These are phyloP conservation scores for Nyssa sinensis DNA, from an alignment of 148 eudicot genomes.

Conservation along the genomic window DNA sequence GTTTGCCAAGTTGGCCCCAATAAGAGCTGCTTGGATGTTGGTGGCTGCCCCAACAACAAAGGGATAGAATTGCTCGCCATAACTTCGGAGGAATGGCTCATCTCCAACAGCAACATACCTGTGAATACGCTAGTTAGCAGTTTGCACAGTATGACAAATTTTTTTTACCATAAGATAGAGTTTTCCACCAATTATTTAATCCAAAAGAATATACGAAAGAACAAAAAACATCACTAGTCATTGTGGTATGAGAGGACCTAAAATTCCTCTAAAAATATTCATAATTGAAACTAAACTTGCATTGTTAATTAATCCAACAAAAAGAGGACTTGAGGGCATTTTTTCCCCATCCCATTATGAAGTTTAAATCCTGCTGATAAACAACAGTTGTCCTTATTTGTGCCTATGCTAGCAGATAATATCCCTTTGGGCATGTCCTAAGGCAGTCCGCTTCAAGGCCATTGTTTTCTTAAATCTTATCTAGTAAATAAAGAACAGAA, in stretches of 20 bases:
- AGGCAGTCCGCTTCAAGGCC: not conserved
- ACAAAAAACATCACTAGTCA: too few relatives aligned
- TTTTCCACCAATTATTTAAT: not conserved
- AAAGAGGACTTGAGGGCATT: not conserved
- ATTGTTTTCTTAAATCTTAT: not conserved
- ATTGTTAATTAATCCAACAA: not conserved
- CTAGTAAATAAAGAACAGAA: constrained; percentile 8
- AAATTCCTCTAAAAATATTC: not conserved
- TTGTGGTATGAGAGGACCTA: too few relatives aligned
- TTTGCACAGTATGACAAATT: not conserved
- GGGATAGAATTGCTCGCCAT: constrained; percentile 56
- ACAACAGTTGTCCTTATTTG: not conserved
- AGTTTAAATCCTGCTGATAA: not conserved
- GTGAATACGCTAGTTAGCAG: constrained; percentile 15
- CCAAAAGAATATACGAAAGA: too few relatives aligned
- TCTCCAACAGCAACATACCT: constrained; percentile 88
- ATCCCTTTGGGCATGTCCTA: not conserved
- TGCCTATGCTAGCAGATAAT: not conserved
- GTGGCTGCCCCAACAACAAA: constrained; percentile 75
- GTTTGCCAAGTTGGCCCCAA: constrained; percentile 57
- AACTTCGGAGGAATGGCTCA: constrained; percentile 70
- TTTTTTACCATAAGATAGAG: not conserved
- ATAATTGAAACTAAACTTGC: not conserved
- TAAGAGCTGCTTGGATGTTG: constrained; percentile 70
- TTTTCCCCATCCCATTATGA: not conserved